Evolutionary conservation across 73 alveolate genomes (phyloP), one percentile per base, ranked within the genome.

Genomic region (Blepharisma japonicum): DNA sequence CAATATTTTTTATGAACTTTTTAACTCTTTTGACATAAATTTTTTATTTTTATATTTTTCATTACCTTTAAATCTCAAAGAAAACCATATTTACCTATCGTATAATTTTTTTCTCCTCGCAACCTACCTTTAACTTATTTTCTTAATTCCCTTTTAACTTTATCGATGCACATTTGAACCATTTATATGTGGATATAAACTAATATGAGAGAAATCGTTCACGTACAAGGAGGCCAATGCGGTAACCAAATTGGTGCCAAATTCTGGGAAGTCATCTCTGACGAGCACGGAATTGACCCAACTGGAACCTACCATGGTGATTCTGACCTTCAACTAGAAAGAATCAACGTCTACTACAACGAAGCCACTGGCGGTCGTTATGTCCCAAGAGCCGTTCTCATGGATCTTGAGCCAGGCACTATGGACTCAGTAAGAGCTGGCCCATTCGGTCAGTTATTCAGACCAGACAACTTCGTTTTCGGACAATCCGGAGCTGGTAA

Each of bases 391-490:
- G 98, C 98, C 27, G 91, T 94, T 88, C 97, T 96, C 80, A 96
- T 96, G 98, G 99, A 96, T 81, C 87, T 96, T 56, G 99, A 96
- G 86, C 99, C 99, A 72, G 82, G 82, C 25, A 94, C 98, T 68
- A 92, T 96, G 98, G 99, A 96, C 90, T 93, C 98, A 38, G 97
- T 90, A 80, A 90, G 99, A 88, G 98, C 99, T 47, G 98, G 98
- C 56, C 98, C 99, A 55, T 95, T 91, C 78, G 98, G 98, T 68
- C 98, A 96, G 86, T 94, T 96, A 86, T 96, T 96, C 98, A 94
- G 98, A 92, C 99, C 99, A 39, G 99, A 96, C 89, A 96, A 94
- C 98, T 96, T 96, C 91, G 98, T 96, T 80, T 93, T 93, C 84
- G 99, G 99, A 45, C 87, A 92, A 84, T 86, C 97, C 54, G 97